Conservation (phyloP, 164 flowering plant genomes). For the Akebia trifoliata region DNA sequence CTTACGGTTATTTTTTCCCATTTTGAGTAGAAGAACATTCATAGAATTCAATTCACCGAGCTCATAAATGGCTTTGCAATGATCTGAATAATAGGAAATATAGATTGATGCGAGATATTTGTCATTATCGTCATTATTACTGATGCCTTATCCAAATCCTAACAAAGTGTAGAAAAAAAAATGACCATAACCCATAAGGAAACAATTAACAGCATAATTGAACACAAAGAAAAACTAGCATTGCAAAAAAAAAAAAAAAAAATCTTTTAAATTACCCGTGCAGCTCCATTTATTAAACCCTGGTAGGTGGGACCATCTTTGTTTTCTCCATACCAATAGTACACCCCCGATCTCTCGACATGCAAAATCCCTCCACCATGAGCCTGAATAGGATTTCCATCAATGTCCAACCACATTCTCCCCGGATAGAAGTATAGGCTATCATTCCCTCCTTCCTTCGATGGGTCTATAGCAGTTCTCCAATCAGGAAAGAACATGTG, state of each 20-base stretch:
- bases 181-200: too few species aligned
- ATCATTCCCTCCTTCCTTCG: constrained; percentile 47
- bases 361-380: constrained; percentile 95
- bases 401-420: constrained; percentile 94
- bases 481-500: constrained; percentile 69
- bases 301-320: constrained; percentile 95
- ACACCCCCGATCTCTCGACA: constrained; percentile 50
- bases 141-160: too few species aligned
- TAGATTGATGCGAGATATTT: too few species aligned
- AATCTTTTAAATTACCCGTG: constrained; percentile 58
- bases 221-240: too few species aligned
- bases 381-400: constrained; percentile 92
- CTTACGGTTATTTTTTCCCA: too few species aligned
- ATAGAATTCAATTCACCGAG: too few species aligned
- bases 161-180: too few species aligned
- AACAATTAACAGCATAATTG: too few species aligned
- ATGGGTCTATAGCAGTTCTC: constrained; percentile 66
- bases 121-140: too few species aligned
- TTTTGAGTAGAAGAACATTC: too few species aligned
- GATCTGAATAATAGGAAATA: too few species aligned
- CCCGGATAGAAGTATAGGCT: constrained; percentile 69
- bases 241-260: not conserved
- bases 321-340: constrained; percentile 98
- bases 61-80: too few species aligned
- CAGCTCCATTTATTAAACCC: constrained; percentile 80